phyloP scores from a whole-genome alignment of 1,284 basidiomycete species.

The Rhodotorula sp. region DNA sequence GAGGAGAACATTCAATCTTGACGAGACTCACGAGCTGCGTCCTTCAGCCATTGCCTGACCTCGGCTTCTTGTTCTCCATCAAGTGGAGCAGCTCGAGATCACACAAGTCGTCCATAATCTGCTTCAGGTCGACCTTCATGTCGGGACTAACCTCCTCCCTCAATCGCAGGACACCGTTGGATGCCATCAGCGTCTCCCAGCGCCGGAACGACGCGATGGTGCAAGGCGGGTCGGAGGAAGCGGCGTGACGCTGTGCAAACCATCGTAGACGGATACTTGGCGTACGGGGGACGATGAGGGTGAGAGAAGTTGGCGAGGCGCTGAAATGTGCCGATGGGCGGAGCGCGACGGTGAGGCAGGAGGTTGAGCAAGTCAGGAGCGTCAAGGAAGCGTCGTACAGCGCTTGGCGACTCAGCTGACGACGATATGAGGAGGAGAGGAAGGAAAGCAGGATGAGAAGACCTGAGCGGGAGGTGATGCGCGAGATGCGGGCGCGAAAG shows the following conservation, averaged over 20 bases:
- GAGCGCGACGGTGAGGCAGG: too few relatives aligned
- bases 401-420: too few relatives aligned
- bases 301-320: not conserved
- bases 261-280: too few relatives aligned
- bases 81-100: constrained; percentile 30
- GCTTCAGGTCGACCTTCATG: constrained; percentile 13
- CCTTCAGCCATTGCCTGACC: constrained; percentile 31
- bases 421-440: not conserved
- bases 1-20: too few relatives aligned
- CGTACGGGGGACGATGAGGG: not conserved
- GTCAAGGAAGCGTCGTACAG: not conserved
- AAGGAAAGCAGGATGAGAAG: not conserved
- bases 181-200: too few relatives aligned
- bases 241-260: too few relatives aligned
- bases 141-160: not conserved
- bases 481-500: not conserved
- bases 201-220: not conserved
- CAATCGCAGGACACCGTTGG: not conserved
- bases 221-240: too few relatives aligned
- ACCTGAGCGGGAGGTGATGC: not conserved
- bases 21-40: constrained; percentile 15
- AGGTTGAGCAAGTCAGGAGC: not conserved
- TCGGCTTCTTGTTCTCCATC: not conserved
- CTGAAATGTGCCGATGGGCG: not conserved
- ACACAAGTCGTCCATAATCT: constrained; percentile 29